A percentile compares a stretch with the other conserved stretches of the same genome.
Conservation (phyloP, 352 stramenopile species). For the Plasmopara viticola region DNA sequence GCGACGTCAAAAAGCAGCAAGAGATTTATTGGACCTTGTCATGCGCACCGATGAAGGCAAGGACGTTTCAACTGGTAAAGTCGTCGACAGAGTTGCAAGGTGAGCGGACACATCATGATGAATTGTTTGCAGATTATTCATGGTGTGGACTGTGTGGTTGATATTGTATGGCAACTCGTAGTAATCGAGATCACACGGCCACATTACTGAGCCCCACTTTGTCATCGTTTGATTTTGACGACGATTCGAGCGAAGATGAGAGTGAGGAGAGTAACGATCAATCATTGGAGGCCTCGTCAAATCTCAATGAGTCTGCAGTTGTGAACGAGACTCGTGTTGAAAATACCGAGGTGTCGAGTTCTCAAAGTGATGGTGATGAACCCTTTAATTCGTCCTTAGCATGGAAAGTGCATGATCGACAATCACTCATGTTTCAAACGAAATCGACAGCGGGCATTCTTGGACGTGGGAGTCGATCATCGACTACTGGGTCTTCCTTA, state of each 20-base stretch:
- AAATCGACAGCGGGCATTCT: constrained; percentile 12
- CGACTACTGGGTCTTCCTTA: constrained; percentile 41
- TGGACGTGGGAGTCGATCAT: constrained; percentile 44
- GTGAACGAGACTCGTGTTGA: constrained; percentile 9
- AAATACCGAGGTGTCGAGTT: constrained; percentile 4
- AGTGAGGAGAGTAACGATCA: constrained; percentile 11
- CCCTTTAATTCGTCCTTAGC: constrained; percentile 13
- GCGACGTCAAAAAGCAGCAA: constrained; percentile 55
- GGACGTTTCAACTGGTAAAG: constrained; percentile 1
- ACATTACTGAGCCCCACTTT: constrained; percentile 74
- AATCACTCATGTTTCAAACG: constrained; percentile 27
- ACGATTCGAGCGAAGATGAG: constrained; percentile 46
- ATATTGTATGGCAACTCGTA: neutral
- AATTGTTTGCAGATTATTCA: neutral
- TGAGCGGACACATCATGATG: constrained; percentile 3
- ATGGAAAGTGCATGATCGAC: constrained; percentile 24
- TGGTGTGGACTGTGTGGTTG: neutral
- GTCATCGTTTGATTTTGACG: constrained; percentile 84
- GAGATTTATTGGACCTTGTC: constrained; percentile 62
- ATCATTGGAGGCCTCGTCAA: constrained; percentile 1
- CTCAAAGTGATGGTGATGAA: constrained; percentile 2
- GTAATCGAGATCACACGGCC: constrained; percentile 43
- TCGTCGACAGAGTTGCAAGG: constrained; percentile 35
- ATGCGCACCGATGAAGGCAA: constrained; percentile 30
- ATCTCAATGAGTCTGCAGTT: constrained; percentile 17